These are phyloP conservation scores for Bimuria novae-zelandiae DNA, from an alignment of 2,329 filamentous ascomycete species.

Conservation along the genomic window DNA sequence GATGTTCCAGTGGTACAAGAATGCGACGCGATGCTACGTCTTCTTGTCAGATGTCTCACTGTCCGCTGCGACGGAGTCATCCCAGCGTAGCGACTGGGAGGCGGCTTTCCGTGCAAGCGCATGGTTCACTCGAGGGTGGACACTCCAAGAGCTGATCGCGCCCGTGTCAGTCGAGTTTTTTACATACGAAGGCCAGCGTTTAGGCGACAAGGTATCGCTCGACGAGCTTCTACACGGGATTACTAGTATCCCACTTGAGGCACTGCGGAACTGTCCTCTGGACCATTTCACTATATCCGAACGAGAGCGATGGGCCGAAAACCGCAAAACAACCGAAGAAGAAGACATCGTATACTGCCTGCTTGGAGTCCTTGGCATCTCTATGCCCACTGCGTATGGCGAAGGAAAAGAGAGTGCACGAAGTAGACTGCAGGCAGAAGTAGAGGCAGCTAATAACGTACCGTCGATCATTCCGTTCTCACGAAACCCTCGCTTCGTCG, in stretches of 20 bases:
- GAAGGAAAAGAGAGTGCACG: neutral
- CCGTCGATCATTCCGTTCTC: constrained; percentile 33
- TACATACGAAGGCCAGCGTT: constrained; percentile 10
- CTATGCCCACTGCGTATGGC: neutral
- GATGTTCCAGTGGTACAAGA: constrained; percentile 18
- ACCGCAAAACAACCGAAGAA: constrained; percentile 25
- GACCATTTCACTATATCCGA: constrained; percentile 23
- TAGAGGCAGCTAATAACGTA: constrained; percentile 8
- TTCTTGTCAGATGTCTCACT: constrained; percentile 22
- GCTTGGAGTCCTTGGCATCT: constrained; percentile 29
- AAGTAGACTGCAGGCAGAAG: neutral
- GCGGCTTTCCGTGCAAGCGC: constrained; percentile 17
- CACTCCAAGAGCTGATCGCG: constrained; percentile 15
- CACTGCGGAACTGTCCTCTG: constrained; percentile 19
- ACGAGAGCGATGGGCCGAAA: constrained; percentile 22
- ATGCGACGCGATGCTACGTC: constrained; percentile 21
- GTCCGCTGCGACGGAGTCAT: constrained; percentile 3
- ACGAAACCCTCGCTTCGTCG: constrained; percentile 31
- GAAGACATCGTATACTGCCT: constrained; percentile 31
- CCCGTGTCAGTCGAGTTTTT: constrained; percentile 18
- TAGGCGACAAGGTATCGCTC: constrained; percentile 18
- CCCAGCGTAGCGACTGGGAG: constrained; percentile 14
- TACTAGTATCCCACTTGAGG: constrained; percentile 18
- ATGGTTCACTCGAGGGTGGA: constrained; percentile 22
- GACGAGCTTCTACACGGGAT: constrained; percentile 17